Base-by-base conservation (phyloP, 2,329 filamentous ascomycete species). In the Sordariomycetes sp. region DNA sequence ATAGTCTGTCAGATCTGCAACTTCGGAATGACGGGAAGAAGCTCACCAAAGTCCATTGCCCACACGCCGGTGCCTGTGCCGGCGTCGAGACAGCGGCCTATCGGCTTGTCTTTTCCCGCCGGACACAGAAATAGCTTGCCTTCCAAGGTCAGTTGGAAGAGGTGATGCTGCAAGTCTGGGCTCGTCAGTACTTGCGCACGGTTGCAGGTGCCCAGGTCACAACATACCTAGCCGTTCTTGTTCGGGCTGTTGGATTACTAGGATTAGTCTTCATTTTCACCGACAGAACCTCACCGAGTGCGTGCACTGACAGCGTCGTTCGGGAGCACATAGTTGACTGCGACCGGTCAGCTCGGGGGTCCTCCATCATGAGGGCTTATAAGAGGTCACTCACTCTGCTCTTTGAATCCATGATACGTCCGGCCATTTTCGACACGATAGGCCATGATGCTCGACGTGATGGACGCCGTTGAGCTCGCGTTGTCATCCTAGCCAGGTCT, bases 391-490 rank as follows among this genome's bases (percentile, higher is more conserved):
- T 3, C 17, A 28, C 25, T n/a, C 8, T 28, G 25, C 18, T 50
- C 50, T 19, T 44, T 47, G 31, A 43, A 59, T 5, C 56, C 45
- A 33, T 63, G 55, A 25, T 60, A 62, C 1, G 55, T 61, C n/a
- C 59, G 44, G 2, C 58, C 58, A 37, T 61, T 57, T 33, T 63
- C 58, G 10, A 49, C 45, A 5, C 58, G 53, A 41, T 55, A 58
- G 6, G 49, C 41, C 21, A 51, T 36, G 27, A 63, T 58, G 36
- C 55, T 62, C 2, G 56, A 57, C 12, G 45, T 41, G 12, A 58
- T 43, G 3, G 55, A 59, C 0, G 43, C 45, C 0, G 51, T 53
- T 27, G 52, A 53, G 26, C 47, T 49, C 7, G 41, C 42, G n/a
- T 35, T 39, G 20, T 51, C 47, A 6, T 48, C 48, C n/a, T n/a